phyloP scores from a whole-genome alignment of 805 yeast species.

The Alloascoidea hylecoeti region DNA sequence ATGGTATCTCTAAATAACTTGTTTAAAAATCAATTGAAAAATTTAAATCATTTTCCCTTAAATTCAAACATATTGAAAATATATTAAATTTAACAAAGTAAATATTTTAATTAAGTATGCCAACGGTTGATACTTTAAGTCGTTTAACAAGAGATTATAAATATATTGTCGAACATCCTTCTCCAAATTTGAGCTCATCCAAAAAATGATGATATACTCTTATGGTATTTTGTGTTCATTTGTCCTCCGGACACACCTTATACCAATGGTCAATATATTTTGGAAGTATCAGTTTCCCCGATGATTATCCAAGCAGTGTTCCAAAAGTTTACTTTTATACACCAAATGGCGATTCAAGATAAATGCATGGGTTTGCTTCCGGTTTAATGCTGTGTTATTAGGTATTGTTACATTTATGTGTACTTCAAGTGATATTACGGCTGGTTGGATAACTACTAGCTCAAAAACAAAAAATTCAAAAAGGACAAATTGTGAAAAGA shows the following conservation, averaged over 20 bases:
- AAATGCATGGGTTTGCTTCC: slow-evolving; percentile 69
- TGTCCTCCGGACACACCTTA: slow-evolving; percentile 91
- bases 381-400: slow-evolving; percentile 76
- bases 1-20: too few species aligned
- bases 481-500: too few species aligned
- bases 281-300: slow-evolving; percentile 72
- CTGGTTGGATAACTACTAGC: too few species aligned
- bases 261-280: slow-evolving; percentile 78
- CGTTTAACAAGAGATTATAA: slow-evolving; percentile 68
- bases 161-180: slow-evolving; percentile 61
- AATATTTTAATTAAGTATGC: too few species aligned
- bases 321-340: slow-evolving; percentile 79
- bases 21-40: too few species aligned
- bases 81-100: too few species aligned
- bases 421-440: not conserved
- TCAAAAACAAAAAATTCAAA: too few species aligned
- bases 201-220: slow-evolving; percentile 71
- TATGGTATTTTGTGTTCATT: slow-evolving; percentile 86
- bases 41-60: too few species aligned
- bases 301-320: slow-evolving; percentile 84
- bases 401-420: slow-evolving; percentile 91
- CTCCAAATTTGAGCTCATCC: slow-evolving; percentile 84
- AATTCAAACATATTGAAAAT: too few species aligned
- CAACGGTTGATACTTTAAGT: too few species aligned
- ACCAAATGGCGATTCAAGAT: slow-evolving; percentile 73